Percentiles rank a stretch among this genome's conserved stretches.
Evolutionary conservation across 306 rosid species (phyloP).

Genomic region (Rosa rugosa): DNA sequence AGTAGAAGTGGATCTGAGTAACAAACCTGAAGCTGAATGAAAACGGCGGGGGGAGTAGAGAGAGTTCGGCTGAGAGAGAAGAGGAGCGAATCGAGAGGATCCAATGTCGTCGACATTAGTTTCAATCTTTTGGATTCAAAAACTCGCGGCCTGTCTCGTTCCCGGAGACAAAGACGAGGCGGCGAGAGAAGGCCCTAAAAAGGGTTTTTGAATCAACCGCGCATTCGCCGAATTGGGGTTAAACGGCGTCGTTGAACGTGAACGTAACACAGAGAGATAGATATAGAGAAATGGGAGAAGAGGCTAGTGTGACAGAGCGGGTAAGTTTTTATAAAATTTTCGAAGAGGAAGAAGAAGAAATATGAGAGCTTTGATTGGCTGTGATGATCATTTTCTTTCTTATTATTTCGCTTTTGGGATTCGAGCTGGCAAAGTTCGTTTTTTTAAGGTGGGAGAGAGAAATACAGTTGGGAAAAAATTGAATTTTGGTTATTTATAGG

Average conservation of each 20-base stretch:
- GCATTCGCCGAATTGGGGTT: not conserved
- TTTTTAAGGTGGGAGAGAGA: not conserved
- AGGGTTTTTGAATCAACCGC: not conserved
- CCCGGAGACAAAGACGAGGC: not conserved
- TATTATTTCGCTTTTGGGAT: not conserved
- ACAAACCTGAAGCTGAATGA: slow-evolving; percentile 79
- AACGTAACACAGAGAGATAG: not conserved
- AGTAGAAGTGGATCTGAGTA: not conserved
- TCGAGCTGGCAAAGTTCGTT: slow-evolving; percentile 5
- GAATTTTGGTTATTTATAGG: not conserved
- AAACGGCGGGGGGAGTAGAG: slow-evolving; percentile 55
- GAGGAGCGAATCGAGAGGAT: slow-evolving; percentile 67
- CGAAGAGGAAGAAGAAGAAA: slow-evolving; percentile 17
- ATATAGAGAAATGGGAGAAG: not conserved
- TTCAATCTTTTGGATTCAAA: not conserved
- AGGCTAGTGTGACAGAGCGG: slow-evolving; percentile 11
- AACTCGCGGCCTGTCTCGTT: not conserved
- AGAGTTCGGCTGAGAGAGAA: slow-evolving; percentile 57
- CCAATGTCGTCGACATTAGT: slow-evolving; percentile 49
- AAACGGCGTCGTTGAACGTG: slow-evolving; percentile 2
- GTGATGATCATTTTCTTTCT: not conserved
- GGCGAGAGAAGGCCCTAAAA: not conserved
- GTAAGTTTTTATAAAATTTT: slow-evolving; percentile 33
- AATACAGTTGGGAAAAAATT: not conserved
- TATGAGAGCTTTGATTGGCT: not conserved